Evolutionary conservation across 148 eudicot genomes (phyloP).

Genomic region (Amaranthus palmeri): DNA sequence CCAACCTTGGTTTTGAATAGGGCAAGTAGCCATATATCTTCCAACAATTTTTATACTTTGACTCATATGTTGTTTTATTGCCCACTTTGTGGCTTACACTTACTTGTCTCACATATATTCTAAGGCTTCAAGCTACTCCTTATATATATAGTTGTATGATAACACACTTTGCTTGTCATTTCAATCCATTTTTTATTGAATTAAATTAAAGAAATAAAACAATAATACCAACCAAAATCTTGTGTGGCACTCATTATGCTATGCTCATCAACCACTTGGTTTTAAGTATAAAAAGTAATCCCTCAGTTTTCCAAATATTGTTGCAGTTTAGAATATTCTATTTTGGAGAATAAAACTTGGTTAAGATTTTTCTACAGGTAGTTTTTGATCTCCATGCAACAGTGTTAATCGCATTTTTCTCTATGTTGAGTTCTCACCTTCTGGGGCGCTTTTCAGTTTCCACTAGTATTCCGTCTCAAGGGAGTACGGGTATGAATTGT

Average conservation of each 20-base stretch:
- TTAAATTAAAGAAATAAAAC: too few relatives aligned
- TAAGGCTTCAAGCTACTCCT: constrained; percentile 3
- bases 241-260: constrained; percentile 19
- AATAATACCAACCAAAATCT: constrained; percentile 3
- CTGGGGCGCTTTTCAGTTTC: too few relatives aligned
- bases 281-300: not conserved
- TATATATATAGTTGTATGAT: constrained; percentile 19
- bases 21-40: constrained; percentile 33
- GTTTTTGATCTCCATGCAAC: too few relatives aligned
- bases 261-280: constrained; percentile 27
- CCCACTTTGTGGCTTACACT: constrained; percentile 26
- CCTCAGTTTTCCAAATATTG: not conserved
- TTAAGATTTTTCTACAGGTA: too few relatives aligned
- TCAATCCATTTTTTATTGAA: not conserved
- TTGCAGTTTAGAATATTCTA: too few relatives aligned
- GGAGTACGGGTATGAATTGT: too few relatives aligned
- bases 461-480: too few relatives aligned
- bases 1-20: constrained; percentile 34
- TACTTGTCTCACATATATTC: not conserved
- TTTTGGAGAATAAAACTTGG: too few relatives aligned
- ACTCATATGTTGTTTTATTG: constrained; percentile 31
- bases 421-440: too few relatives aligned
- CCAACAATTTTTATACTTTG: constrained; percentile 25
- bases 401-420: too few relatives aligned
- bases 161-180: constrained; percentile 11